Evolutionary conservation across 176 grass and related monocot genomes (phyloP), one percentile per base, ranked within the genome.

Genomic region (Themeda triandra): DNA sequence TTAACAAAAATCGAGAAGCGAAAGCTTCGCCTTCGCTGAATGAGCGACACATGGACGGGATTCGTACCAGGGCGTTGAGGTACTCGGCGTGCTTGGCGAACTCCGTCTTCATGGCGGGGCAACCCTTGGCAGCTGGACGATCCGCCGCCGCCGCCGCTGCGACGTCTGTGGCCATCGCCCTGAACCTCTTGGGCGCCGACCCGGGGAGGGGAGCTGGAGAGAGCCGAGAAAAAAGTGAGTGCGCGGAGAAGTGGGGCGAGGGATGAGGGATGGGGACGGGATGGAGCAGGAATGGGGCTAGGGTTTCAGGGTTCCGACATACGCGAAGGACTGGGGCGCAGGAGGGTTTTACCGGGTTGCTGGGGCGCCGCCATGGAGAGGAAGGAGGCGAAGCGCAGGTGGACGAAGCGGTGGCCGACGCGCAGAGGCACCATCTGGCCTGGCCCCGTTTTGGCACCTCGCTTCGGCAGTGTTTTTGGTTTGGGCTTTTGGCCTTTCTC

Each of bases 101-200:
- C 75, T 87, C 80, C 13, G 68, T 68, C 89, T 87, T 90, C 89
- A 90, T 90, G 62, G 28, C 68, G 17, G 84, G 73, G 68, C 84
- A 79, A 39, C 59, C 80, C 48, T 23, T 76, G 8, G 75, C 80
- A 17, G 62, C 80, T 45, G 41, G 48, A 25, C 36, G 9, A 36
- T 6, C 25, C 24, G 58, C 17, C 6, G 69, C 17, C 6, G 69
- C n/a, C n/a, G n/a, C 84, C 21, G 72, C 51, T 3, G 53, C 80
- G 49, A 66, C 68, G 59, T 86, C 80, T 10, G 80, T 69, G 59
- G 69, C 80, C 89, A 90, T 90, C 49, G 46, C 69, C 84, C 84
- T 80, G 69, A 25, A 24, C 84, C 62, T 87, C 84, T 87, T 90
- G 75, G 84, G 37, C 6, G 30, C 60, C 80, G 89, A 83, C 37